These are phyloP conservation scores for Kodamaea hsintzibuensis DNA, from an alignment of 805 yeast species.

Conservation along the genomic window DNA sequence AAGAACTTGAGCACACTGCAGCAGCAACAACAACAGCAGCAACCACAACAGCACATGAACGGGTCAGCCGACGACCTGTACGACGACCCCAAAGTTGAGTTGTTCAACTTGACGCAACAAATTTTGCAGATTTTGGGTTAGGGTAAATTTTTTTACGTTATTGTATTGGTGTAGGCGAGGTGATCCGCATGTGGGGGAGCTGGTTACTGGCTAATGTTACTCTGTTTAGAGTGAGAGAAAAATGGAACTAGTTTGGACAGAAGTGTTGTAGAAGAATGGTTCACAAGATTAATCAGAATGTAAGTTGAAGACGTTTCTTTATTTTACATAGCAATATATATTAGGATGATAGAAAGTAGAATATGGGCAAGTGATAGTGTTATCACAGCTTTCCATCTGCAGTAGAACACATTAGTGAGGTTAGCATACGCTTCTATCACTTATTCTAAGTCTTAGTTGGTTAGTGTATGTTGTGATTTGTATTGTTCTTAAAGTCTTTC, in stretches of 20 bases:
- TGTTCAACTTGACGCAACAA: slow-evolving; percentile 67
- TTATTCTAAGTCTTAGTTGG: too few relatives aligned
- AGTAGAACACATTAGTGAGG: too few relatives aligned
- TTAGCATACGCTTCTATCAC: too few relatives aligned
- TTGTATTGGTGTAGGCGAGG: neutral
- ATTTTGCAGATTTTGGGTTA: slow-evolving; percentile 54
- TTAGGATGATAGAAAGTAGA: neutral
- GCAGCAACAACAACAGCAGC: slow-evolving; percentile 25
- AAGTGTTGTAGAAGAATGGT: neutral
- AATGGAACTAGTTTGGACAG: neutral
- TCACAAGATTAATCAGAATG: neutral
- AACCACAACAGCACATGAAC: slow-evolving; percentile 13
- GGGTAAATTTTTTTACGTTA: neutral
- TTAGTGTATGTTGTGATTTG: too few relatives aligned
- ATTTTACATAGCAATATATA: neutral
- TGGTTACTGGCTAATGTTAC: neutral
- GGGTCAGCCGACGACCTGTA: slow-evolving; percentile 30
- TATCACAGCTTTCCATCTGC: too few relatives aligned
- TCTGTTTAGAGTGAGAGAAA: neutral
- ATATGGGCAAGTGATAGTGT: too few relatives aligned
- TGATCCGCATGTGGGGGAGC: neutral
- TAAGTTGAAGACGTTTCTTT: neutral
- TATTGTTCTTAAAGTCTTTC: too few relatives aligned
- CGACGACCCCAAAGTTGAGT: slow-evolving; percentile 65
- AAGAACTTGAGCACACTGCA: slow-evolving; percentile 48